Evolutionary conservation across 208 protist species (phyloP).

Genomic region (Leishmania arabica): DNA sequence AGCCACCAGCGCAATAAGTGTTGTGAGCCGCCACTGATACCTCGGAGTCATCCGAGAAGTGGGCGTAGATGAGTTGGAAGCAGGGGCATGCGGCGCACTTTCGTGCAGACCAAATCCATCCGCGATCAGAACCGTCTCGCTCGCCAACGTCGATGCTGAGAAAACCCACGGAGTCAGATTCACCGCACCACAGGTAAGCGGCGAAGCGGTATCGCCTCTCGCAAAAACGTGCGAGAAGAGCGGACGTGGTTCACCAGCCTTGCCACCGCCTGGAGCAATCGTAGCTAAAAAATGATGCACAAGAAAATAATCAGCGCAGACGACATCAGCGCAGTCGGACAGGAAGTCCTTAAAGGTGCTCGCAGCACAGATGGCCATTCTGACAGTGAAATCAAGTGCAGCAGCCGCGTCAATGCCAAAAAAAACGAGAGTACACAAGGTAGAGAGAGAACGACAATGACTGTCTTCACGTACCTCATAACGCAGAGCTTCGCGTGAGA

Average conservation of each 20-base stretch:
- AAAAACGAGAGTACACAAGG: not conserved
- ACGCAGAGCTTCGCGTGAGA: not conserved
- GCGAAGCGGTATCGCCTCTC: not conserved
- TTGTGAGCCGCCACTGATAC: slow-evolving; percentile 3
- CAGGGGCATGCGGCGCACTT: no score
- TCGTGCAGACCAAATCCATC: not conserved
- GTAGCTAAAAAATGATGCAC: slow-evolving; percentile 9
- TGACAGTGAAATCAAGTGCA: not conserved
- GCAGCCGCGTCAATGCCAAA: not conserved
- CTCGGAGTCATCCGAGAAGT: not conserved
- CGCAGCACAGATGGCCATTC: slow-evolving; percentile 13
- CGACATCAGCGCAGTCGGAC: slow-evolving; percentile 29
- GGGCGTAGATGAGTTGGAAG: not conserved
- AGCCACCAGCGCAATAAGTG: not conserved
- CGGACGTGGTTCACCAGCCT: not conserved
- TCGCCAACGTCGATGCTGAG: not conserved
- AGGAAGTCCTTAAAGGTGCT: slow-evolving; percentile 12
- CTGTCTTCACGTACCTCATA: not conserved
- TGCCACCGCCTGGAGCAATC: not conserved
- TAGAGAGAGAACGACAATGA: not conserved
- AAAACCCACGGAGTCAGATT: slow-evolving; percentile 10
- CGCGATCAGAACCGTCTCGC: not conserved
- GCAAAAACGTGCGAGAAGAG: slow-evolving; percentile 5
- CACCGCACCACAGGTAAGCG: slow-evolving; percentile 14
- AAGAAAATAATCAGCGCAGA: slow-evolving; percentile 9